Evolutionary conservation across 2,329 filamentous ascomycete genomes (phyloP).

Genomic region (Colletotrichum sublineola): DNA sequence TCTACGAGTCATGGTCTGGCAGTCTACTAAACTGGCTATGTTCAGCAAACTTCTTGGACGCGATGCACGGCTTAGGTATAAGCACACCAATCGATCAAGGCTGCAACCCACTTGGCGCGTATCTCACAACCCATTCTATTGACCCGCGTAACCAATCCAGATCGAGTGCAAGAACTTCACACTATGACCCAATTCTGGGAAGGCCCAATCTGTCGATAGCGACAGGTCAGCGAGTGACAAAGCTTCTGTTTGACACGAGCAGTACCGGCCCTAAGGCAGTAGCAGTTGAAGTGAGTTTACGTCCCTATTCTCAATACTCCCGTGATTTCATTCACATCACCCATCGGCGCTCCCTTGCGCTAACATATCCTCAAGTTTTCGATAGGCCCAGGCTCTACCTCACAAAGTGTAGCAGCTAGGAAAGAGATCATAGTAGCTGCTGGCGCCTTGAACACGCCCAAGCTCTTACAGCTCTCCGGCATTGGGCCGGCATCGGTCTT

Average conservation of each 20-base stretch:
- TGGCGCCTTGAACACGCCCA: constrained; percentile 56
- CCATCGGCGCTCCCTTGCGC: constrained; percentile 22
- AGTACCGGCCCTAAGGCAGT: constrained; percentile 36
- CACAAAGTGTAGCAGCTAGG: constrained; percentile 4
- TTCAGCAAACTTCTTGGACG: constrained; percentile 21
- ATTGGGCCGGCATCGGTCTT: constrained; percentile 57
- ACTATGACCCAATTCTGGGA: neutral
- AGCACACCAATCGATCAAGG: constrained; percentile 19
- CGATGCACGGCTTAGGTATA: constrained; percentile 21
- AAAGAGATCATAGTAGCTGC: constrained; percentile 58
- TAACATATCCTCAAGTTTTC: constrained; percentile 13
- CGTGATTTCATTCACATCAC: neutral
- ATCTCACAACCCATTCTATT: constrained; percentile 26
- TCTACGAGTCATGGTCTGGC: neutral
- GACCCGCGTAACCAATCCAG: constrained; percentile 25
- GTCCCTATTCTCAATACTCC: constrained; percentile 18
- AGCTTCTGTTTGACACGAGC: constrained; percentile 42
- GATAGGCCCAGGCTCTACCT: neutral
- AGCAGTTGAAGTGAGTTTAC: constrained; percentile 45
- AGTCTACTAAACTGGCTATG: neutral
- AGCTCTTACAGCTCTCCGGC: constrained; percentile 63
- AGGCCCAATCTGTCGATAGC: constrained; percentile 38
- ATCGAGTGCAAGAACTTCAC: constrained; percentile 26
- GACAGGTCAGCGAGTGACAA: constrained; percentile 41
- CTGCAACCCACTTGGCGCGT: constrained; percentile 21